These are phyloP conservation scores for Fusarium brevicatenulatum DNA, from an alignment of 2,329 filamentous ascomycete species.

Conservation along the genomic window DNA sequence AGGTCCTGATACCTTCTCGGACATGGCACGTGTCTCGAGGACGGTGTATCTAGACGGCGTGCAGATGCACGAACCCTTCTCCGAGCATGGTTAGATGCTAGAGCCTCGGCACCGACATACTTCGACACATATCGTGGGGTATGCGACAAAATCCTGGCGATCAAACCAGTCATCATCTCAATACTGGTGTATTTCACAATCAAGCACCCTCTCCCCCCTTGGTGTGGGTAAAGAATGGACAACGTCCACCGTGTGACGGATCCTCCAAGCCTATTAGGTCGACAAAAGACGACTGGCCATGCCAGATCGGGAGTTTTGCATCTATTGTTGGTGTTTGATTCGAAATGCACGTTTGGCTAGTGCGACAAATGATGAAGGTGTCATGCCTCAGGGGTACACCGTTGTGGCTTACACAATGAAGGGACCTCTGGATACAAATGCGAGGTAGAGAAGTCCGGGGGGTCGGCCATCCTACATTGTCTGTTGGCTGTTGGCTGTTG, in stretches of 20 bases:
- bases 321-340: slow-evolving; percentile 21
- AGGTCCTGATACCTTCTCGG: slow-evolving; percentile 4
- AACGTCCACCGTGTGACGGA: slow-evolving; percentile 2
- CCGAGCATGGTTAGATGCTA: background rate
- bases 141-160: background rate
- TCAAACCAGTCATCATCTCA: slow-evolving; percentile 11
- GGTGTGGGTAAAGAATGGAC: background rate
- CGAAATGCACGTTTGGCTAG: slow-evolving; percentile 26
- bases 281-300: slow-evolving; percentile 3
- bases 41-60: background rate
- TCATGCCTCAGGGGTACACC: slow-evolving; percentile 22
- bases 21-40: slow-evolving; percentile 16
- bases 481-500: slow-evolving; percentile 5
- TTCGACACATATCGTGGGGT: background rate
- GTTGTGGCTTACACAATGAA: slow-evolving; percentile 24
- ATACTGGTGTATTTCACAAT: background rate
- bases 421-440: slow-evolving; percentile 1
- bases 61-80: background rate
- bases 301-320: slow-evolving; percentile 7
- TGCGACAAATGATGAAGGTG: slow-evolving; percentile 29
- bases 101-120: background rate
- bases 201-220: background rate
- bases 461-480: background rate
- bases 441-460: background rate
- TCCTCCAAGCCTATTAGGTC: background rate